Base-by-base conservation (phyloP, 2,329 filamentous ascomycete species). In the Bipolaris zeicola region DNA sequence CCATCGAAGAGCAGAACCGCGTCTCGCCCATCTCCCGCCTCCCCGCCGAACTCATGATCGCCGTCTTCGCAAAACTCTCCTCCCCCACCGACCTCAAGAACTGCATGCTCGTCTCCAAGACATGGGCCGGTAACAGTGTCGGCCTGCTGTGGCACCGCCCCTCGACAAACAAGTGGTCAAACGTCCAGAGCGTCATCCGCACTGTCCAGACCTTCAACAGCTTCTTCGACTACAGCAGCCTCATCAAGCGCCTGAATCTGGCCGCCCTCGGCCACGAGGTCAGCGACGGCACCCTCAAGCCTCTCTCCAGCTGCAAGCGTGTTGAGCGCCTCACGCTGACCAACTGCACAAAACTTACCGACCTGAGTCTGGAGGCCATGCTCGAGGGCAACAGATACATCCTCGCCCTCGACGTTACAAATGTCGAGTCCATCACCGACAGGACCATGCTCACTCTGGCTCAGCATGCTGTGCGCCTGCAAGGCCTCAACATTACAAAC, bases 141-240 rank as follows among this genome's bases (percentile, higher is more conserved):
- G 94, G 95, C 62, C 84, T 96, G 63, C 83, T 99, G 20, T 99
- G 95, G 95, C 93, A 97, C 76, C 86, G 95, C 37, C 95, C 95
- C 1, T 88, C 91, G 26, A 98, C 95, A 79, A 92, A 89, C 69
- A 91, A 87, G 67, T 97, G 92, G 90, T 78, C 83, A 11, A 92
- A 92, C 72, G 87, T 97, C 68, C 82, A 87, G 68, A 89, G 81
- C 64, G 95, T 99, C 64, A 93, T 92, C 71, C 82, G 84, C 55
- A 93, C 94, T 1, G 85, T 97, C 34, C 84, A 86, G 43, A 83
- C 87, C 26, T 79, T 85, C 33, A 79, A 87, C n/a, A 89, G 91
- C 64, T 94, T 90, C 77, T 99, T 97, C 75, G 85, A 87, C 65
- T 99, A 99, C 76, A 86, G 88, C 64, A 89, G 94, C 62, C 90